Percentiles rank a stretch among this genome's conserved stretches.
These are phyloP conservation scores for Ophiostoma pallidulum DNA, from an alignment of 2,329 filamentous ascomycete species.

Conservation along the genomic window DNA sequence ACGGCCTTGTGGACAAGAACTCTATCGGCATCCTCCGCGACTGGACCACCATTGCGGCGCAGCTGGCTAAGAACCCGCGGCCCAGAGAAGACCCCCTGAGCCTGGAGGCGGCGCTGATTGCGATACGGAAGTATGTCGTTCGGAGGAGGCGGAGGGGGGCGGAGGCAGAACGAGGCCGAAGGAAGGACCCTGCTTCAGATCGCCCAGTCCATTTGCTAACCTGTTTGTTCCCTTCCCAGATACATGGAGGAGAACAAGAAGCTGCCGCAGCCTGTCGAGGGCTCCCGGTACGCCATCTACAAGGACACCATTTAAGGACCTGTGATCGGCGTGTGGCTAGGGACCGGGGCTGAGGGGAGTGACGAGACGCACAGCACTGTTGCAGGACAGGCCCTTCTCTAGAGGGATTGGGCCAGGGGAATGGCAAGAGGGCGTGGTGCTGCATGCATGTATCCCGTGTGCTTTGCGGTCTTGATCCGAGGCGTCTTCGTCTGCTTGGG, in stretches of 20 bases:
- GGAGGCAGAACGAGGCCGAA: not conserved
- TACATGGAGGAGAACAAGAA: constrained; percentile 98
- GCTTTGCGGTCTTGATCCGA: not conserved
- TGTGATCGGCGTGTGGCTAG: too few relatives aligned
- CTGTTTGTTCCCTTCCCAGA: constrained; percentile 36
- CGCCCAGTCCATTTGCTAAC: constrained; percentile 10
- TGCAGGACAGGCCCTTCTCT: too few relatives aligned
- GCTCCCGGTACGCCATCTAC: constrained; percentile 40
- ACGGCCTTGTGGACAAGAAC: constrained; percentile 74
- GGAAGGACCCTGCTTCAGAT: too few relatives aligned
- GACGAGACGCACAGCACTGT: too few relatives aligned
- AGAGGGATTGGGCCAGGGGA: too few relatives aligned
- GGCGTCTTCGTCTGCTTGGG: not conserved
- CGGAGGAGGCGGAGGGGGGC: too few relatives aligned
- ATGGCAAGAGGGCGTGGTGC: too few relatives aligned
- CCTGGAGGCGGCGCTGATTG: constrained; percentile 27
- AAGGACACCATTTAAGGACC: constrained; percentile 18
- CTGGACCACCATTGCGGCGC: constrained; percentile 94
- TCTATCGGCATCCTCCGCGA: constrained; percentile 77
- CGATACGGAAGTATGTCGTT: constrained; percentile 27
- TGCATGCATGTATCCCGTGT: not conserved
- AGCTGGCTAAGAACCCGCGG: constrained; percentile 35
- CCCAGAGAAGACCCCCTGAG: constrained; percentile 26
- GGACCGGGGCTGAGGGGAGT: too few relatives aligned
- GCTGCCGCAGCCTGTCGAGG: constrained; percentile 85